A percentile compares a stretch with the other conserved stretches of the same genome.
phyloP scores from a whole-genome alignment of 345 rosid species.

The Citrus glauca region DNA sequence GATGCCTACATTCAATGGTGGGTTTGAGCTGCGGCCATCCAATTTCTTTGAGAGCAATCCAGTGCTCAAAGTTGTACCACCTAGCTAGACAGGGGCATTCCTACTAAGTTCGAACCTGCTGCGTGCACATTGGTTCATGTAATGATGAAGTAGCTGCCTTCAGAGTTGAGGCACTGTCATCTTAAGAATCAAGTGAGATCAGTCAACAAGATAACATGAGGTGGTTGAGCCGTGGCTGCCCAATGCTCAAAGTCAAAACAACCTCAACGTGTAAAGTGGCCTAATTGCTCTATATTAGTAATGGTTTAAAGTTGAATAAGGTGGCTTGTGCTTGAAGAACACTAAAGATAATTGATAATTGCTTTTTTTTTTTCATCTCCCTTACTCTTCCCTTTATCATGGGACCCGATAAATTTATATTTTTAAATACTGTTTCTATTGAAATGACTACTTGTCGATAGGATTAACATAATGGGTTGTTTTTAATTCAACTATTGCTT shows the following conservation, averaged over 20 bases:
- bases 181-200: background rate
- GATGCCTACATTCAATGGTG: slow-evolving; percentile 47
- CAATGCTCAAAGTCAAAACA: slow-evolving; percentile 13
- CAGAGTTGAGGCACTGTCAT: background rate
- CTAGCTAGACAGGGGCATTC: background rate
- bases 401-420: background rate
- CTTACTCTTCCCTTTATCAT: background rate
- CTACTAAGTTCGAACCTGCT: background rate
- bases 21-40: slow-evolving; percentile 47
- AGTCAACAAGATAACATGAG: background rate
- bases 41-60: slow-evolving; percentile 55
- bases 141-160: background rate
- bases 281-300: background rate
- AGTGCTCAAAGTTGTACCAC: slow-evolving; percentile 36
- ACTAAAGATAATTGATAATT: background rate
- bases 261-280: background rate
- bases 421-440: background rate
- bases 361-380: background rate
- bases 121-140: background rate
- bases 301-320: background rate
- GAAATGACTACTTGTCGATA: background rate
- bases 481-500: background rate
- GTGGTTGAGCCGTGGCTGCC: slow-evolving; percentile 20
- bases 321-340: slow-evolving; percentile 18
- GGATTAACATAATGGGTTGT: background rate